These are phyloP conservation scores for Verbena officinalis DNA, from an alignment of 257 asterid species.

Conservation along the genomic window DNA sequence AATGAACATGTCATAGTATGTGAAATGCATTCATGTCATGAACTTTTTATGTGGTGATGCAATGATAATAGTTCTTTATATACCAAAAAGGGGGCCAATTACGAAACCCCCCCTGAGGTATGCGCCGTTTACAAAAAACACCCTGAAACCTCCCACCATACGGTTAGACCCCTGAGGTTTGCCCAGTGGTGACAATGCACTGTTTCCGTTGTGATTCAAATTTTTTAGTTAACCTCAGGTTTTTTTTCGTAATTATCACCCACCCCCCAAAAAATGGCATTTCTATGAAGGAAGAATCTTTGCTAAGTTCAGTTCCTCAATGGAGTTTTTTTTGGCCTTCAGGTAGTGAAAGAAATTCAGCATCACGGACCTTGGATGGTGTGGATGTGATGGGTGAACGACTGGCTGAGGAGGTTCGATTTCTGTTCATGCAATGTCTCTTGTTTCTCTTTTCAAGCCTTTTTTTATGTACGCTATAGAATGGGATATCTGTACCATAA, in stretches of 20 bases:
- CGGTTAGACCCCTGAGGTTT: no score
- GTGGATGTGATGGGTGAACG: conserved; percentile 99
- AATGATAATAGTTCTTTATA: conserved; percentile 7
- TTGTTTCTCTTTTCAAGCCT: conserved; percentile 21
- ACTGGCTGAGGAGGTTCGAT: conserved; percentile 82
- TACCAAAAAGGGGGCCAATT: background rate
- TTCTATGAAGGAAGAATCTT: background rate
- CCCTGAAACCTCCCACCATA: no score
- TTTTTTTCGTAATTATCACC: no score
- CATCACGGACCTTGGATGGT: conserved; percentile 82
- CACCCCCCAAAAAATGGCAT: background rate
- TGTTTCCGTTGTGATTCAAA: no score
- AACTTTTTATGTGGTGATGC: conserved; percentile 8
- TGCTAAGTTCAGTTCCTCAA: conserved; percentile 2
- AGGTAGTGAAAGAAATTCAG: conserved; percentile 91
- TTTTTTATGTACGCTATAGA: conserved; percentile 14
- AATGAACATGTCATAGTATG: background rate
- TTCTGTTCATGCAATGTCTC: conserved; percentile 23
- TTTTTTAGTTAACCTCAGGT: no score
- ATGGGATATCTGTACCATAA: conserved; percentile 13
- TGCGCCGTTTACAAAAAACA: no score
- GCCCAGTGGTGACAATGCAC: no score
- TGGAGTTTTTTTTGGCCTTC: conserved; percentile 26
- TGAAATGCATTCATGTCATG: background rate
- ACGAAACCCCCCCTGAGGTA: no score